Percentiles rank a stretch among this genome's conserved stretches.
Conservation (phyloP, 2,329 filamentous ascomycete species). For the Coniochaeta prunicola region DNA sequence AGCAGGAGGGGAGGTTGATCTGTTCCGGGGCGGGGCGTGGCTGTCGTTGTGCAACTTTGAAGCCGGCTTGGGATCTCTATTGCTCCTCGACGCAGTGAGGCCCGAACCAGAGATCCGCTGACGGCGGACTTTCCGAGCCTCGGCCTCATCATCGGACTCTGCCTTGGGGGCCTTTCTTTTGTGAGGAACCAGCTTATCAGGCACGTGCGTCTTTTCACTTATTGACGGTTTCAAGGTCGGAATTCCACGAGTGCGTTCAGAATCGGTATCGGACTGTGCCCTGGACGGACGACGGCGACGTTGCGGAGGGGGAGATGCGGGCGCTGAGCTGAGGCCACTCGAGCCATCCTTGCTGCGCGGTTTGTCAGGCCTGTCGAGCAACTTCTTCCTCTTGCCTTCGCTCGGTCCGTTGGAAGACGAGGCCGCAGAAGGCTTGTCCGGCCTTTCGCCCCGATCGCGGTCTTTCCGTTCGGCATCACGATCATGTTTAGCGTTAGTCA, state of each 20-base stretch:
- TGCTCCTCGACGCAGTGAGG: conserved; percentile 17
- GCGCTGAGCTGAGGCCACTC: conserved; percentile 52
- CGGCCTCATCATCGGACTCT: conserved; percentile 52
- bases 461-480: conserved; percentile 10
- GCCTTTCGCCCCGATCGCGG: conserved; percentile 18
- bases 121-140: conserved; percentile 45
- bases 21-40: conserved; percentile 25
- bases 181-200: conserved; percentile 37
- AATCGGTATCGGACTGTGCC: conserved; percentile 45
- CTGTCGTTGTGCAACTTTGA: conserved; percentile 16
- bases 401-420: conserved; percentile 21
- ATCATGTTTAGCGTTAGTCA: conserved; percentile 25
- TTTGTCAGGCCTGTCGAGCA: conserved; percentile 23
- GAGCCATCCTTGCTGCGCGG: conserved; percentile 42
- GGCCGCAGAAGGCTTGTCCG: conserved; percentile 13
- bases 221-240: conserved; percentile 35
- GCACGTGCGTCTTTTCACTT: conserved; percentile 33
- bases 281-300: conserved; percentile 31
- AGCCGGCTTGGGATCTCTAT: not conserved
- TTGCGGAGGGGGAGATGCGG: conserved; percentile 43
- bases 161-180: conserved; percentile 47
- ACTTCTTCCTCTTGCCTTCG: conserved; percentile 17
- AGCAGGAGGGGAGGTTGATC: conserved; percentile 54
- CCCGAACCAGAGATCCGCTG: conserved; percentile 41
- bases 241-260: conserved; percentile 37